Percentiles rank a stretch among this genome's conserved stretches.
phyloP scores from a whole-genome alignment of 176 grass and related monocot species.

The Hordeum vulgare region DNA sequence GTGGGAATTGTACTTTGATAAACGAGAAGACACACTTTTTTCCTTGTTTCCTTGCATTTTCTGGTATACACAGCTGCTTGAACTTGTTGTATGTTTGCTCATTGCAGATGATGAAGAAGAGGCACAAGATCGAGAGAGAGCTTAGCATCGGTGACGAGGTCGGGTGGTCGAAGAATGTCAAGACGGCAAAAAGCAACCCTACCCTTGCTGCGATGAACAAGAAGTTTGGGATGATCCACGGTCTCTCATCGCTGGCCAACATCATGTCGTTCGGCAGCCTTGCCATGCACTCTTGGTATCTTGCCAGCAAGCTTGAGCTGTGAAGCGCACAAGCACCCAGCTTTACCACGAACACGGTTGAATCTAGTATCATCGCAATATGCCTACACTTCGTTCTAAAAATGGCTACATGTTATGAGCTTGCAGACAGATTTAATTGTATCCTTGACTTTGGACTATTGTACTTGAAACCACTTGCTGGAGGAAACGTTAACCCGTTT shows the following conservation, averaged over 20 bases:
- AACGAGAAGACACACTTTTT: neutral
- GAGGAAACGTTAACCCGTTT: no score
- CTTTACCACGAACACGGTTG: neutral
- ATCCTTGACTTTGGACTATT: neutral
- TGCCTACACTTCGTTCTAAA: neutral
- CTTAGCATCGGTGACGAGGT: conserved; percentile 84
- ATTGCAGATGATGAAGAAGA: conserved; percentile 93
- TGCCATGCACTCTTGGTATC: conserved; percentile 95
- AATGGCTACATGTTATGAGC: neutral
- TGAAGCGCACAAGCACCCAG: conserved; percentile 19
- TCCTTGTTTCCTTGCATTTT: neutral
- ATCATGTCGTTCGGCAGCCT: conserved; percentile 90
- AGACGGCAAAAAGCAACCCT: conserved; percentile 73
- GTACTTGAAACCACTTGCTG: neutral
- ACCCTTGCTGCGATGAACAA: conserved; percentile 79
- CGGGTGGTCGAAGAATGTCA: conserved; percentile 85
- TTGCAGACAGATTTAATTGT: neutral
- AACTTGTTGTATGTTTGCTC: conserved; percentile 1
- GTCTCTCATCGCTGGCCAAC: conserved; percentile 86
- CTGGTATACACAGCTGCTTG: neutral
- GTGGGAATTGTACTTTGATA: neutral
- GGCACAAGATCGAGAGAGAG: conserved; percentile 93
- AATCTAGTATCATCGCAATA: neutral
- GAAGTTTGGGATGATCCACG: conserved; percentile 97
- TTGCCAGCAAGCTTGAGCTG: conserved; percentile 74